A percentile compares a stretch with the other conserved stretches of the same genome.
phyloP scores from a whole-genome alignment of 768 basidiomycete species.

The Tulasnella sp. region DNA sequence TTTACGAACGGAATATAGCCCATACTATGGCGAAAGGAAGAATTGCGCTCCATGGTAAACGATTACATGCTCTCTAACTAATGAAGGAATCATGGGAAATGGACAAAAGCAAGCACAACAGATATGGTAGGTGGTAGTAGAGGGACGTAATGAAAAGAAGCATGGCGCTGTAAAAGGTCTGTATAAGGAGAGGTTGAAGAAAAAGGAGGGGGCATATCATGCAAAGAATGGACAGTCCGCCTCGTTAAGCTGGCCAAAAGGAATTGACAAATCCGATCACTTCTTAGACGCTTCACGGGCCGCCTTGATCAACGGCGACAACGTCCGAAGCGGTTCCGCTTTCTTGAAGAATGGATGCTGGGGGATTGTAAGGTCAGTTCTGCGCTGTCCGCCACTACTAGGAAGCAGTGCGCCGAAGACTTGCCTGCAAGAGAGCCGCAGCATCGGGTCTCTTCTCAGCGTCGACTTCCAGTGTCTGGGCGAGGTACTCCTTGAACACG shows the following conservation, averaged over 20 bases:
- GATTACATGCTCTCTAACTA: slow-evolving; percentile 4
- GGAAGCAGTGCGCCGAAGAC: slow-evolving; percentile 23
- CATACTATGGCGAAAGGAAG: too few relatives aligned
- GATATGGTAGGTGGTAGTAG: background rate
- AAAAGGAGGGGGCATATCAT: background rate
- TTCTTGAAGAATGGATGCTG: slow-evolving; percentile 85
- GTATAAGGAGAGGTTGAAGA: background rate
- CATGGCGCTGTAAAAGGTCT: background rate
- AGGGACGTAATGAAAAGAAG: background rate
- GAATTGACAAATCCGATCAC: background rate
- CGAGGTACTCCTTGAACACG: slow-evolving; percentile 83
- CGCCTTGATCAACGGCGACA: slow-evolving; percentile 86
- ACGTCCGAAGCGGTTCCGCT: slow-evolving; percentile 76
- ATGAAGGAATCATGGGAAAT: background rate
- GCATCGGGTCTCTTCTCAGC: slow-evolving; percentile 89
- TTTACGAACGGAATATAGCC: too few relatives aligned
- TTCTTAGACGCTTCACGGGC: slow-evolving; percentile 50
- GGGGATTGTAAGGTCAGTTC: background rate
- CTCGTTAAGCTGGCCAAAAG: background rate
- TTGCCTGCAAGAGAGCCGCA: slow-evolving; percentile 59
- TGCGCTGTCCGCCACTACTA: background rate
- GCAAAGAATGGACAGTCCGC: background rate
- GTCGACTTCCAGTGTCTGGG: slow-evolving; percentile 85
- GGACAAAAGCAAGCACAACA: background rate
- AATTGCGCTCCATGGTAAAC: background rate